phyloP scores from a whole-genome alignment of 2,329 filamentous ascomycete species.

The Polychaeton citri region DNA sequence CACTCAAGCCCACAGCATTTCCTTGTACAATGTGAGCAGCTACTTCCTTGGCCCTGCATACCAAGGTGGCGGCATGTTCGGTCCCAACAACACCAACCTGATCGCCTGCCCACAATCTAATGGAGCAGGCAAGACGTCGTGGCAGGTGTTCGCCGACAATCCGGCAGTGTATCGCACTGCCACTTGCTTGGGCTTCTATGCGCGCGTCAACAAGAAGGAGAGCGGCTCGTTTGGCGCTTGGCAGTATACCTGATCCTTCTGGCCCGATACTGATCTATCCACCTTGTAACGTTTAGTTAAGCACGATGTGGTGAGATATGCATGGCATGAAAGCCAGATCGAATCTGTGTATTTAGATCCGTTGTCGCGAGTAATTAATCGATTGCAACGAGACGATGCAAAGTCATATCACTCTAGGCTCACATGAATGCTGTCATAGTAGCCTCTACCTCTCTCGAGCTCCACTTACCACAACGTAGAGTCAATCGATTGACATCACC shows the following conservation, averaged over 20 bases:
- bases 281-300: no score
- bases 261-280: no score
- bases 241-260: neutral
- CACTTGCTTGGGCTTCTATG: neutral
- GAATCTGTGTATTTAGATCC: no score
- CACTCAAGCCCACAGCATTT: slow-evolving; percentile 9
- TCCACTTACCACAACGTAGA: no score
- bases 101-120: slow-evolving; percentile 10
- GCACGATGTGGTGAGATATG: no score
- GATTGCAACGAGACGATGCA: no score
- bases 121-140: neutral
- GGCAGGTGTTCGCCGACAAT: neutral
- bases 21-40: slow-evolving; percentile 2
- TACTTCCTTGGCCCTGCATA: slow-evolving; percentile 5
- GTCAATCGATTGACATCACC: no score
- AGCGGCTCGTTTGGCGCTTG: neutral
- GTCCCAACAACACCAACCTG: slow-evolving; percentile 6
- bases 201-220: neutral
- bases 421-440: no score
- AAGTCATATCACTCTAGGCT: no score
- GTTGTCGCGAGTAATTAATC: no score
- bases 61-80: slow-evolving; percentile 8
- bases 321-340: no score
- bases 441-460: no score
- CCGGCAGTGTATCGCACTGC: neutral